These are phyloP conservation scores for Metschnikowia koreensis DNA, from an alignment of 805 yeast genomes.

Conservation along the genomic window DNA sequence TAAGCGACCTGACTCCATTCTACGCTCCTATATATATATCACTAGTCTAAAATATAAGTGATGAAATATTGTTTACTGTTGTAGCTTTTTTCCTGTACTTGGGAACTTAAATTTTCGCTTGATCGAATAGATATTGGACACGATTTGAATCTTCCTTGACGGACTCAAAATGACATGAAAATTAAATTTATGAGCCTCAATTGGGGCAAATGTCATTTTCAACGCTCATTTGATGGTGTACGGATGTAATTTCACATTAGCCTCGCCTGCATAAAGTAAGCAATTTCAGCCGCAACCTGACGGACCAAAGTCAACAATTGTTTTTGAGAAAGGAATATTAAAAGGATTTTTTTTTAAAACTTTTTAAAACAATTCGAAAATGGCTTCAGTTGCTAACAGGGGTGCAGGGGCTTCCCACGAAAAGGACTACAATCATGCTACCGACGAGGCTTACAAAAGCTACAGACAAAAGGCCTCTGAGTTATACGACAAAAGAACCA, in stretches of 20 bases:
- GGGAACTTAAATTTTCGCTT: background rate
- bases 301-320: no score
- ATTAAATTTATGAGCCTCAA: background rate
- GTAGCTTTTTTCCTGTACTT: background rate
- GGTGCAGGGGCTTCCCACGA: slow-evolving; percentile 18
- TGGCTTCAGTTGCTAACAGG: slow-evolving; percentile 14
- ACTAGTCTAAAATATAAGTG: background rate
- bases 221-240: background rate
- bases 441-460: slow-evolving; percentile 60
- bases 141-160: background rate
- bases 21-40: background rate
- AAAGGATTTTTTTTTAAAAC: no score
- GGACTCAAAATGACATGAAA: background rate
- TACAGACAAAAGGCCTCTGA: slow-evolving; percentile 67
- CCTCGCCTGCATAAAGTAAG: background rate
- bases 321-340: no score
- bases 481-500: slow-evolving; percentile 55
- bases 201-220: background rate
- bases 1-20: slow-evolving; percentile 30
- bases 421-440: slow-evolving; percentile 70
- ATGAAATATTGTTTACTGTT: background rate
- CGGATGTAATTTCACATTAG: background rate
- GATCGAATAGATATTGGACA: no score
- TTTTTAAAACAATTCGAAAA: slow-evolving; percentile 12
- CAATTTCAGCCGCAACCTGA: background rate